Evolutionary conservation across 1,139 yeast species (phyloP).

Genomic region (Geotrichum reessii): DNA sequence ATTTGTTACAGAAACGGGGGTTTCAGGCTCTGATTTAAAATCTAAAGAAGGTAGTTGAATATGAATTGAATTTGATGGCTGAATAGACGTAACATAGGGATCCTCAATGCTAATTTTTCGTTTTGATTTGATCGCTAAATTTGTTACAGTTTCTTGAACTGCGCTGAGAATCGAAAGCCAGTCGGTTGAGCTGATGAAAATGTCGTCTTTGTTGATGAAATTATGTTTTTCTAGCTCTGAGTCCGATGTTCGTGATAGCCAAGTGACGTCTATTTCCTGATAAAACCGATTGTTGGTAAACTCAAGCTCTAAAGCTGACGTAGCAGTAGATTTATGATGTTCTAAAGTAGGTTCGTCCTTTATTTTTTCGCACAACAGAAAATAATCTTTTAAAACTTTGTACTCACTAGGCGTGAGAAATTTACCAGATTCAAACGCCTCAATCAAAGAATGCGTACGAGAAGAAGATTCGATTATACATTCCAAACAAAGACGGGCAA

Average conservation of each 20-base stretch:
- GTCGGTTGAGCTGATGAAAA: slow-evolving; percentile 26
- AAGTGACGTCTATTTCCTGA: slow-evolving; percentile 4
- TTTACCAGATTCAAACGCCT: slow-evolving; percentile 23
- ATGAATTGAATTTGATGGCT: slow-evolving; percentile 24
- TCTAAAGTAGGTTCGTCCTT: slow-evolving; percentile 43
- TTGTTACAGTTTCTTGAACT: slow-evolving; percentile 24
- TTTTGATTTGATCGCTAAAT: slow-evolving; percentile 21
- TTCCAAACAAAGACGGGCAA: slow-evolving; percentile 63
- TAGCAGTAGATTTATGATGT: slow-evolving; percentile 1
- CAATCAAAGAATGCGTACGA: slow-evolving; percentile 27
- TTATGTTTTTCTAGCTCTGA: slow-evolving; percentile 1
- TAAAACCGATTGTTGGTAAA: slow-evolving; percentile 6
- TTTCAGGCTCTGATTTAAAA: background rate
- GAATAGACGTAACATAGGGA: slow-evolving; percentile 24
- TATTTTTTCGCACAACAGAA: slow-evolving; percentile 8
- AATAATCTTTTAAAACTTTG: slow-evolving; percentile 16
- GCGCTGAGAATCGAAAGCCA: slow-evolving; percentile 28
- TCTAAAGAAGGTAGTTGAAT: slow-evolving; percentile 26
- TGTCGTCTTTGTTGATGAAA: slow-evolving; percentile 3
- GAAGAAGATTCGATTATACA: slow-evolving; percentile 41
- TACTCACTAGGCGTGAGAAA: slow-evolving; percentile 27
- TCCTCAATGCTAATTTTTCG: slow-evolving; percentile 24
- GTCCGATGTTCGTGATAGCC: slow-evolving; percentile 10
- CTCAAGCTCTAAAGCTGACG: slow-evolving; percentile 3
- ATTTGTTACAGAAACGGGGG: background rate